These are phyloP conservation scores for Sordariomycetes sp. DNA, from an alignment of 2,329 filamentous ascomycete species.

Conservation along the genomic window DNA sequence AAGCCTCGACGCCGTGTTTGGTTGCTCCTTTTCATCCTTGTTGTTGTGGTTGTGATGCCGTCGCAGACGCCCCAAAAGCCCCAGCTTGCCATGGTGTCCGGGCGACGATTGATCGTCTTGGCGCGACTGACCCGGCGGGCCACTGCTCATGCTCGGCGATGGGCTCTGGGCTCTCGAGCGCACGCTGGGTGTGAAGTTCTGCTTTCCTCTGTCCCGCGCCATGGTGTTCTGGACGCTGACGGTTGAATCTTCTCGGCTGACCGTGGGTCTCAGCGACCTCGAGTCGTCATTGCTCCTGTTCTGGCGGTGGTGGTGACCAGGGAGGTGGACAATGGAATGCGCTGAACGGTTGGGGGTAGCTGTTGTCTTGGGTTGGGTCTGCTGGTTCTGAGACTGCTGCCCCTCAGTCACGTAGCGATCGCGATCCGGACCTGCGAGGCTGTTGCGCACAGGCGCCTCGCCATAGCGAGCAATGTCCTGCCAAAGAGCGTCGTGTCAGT, in stretches of 20 bases:
- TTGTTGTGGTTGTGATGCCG: conserved; percentile 32
- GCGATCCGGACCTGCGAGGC: conserved; percentile 59
- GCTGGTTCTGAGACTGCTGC: conserved; percentile 29
- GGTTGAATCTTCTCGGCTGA: conserved; percentile 66
- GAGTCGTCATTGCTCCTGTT: conserved; percentile 61
- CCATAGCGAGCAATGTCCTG: conserved; percentile 70
- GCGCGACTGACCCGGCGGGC: conserved; percentile 32
- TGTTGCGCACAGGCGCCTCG: conserved; percentile 66
- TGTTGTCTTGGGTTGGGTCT: conserved; percentile 45
- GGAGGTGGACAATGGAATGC: conserved; percentile 54
- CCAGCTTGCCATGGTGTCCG: conserved; percentile 39
- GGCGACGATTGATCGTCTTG: conserved; percentile 51
- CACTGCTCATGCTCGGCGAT: conserved; percentile 65
- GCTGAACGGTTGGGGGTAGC: conserved; percentile 53
- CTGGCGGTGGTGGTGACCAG: conserved; percentile 59
- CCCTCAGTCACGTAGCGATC: conserved; percentile 52
- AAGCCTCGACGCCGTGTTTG: conserved; percentile 22
- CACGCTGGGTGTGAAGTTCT: conserved; percentile 33
- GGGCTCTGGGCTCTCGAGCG: conserved; percentile 67
- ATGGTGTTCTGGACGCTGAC: conserved; percentile 29
- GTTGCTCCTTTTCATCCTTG: conserved; percentile 38
- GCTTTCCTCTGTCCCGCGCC: conserved; percentile 43
- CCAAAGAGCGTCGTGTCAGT: conserved; percentile 11
- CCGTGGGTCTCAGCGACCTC: conserved; percentile 58
- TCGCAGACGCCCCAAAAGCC: conserved; percentile 40